Conservation (phyloP, 139 green algal species). For the Coelastrella sp. region DNA sequence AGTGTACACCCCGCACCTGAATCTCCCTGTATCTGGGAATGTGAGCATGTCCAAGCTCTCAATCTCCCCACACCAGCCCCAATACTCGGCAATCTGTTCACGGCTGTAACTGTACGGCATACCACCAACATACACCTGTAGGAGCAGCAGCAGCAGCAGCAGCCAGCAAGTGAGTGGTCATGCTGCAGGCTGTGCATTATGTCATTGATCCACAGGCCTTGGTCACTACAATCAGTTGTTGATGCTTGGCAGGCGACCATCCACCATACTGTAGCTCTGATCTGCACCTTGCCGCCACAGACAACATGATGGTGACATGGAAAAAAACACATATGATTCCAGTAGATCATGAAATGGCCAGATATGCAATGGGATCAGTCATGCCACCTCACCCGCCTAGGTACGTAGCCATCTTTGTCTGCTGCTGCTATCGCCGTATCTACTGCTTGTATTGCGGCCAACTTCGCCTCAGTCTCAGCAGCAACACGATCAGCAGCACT, state of each 20-base stretch:
- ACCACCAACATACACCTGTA: slow-evolving; percentile 91
- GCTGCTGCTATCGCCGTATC: slow-evolving; percentile 35
- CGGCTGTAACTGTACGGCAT: slow-evolving; percentile 91
- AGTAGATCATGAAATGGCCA: too few relatives aligned
- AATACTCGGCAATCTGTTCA: slow-evolving; percentile 82
- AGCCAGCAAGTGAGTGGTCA: neutral
- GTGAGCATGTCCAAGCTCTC: slow-evolving; percentile 84
- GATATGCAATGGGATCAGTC: neutral
- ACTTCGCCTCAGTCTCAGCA: slow-evolving; percentile 59
- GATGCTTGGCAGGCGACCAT: too few relatives aligned
- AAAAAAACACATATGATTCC: too few relatives aligned
- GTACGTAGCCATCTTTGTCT: slow-evolving; percentile 63
- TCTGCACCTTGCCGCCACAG: neutral
- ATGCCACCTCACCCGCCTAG: slow-evolving; percentile 48
- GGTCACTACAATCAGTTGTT: too few relatives aligned
- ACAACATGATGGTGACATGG: neutral
- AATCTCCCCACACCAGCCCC: slow-evolving; percentile 88
- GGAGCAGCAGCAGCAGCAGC: too few relatives aligned
- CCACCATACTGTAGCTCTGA: too few relatives aligned
- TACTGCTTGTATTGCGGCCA: slow-evolving; percentile 57
- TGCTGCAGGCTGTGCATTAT: too few relatives aligned
- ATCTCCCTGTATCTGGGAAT: slow-evolving; percentile 94
- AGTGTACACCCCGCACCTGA: slow-evolving; percentile 60
- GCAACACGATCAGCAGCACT: slow-evolving; percentile 15
- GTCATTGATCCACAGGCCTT: too few relatives aligned